Evolutionary conservation across 345 rosid genomes (phyloP).

Genomic region (Streptanthus diversifolius): DNA sequence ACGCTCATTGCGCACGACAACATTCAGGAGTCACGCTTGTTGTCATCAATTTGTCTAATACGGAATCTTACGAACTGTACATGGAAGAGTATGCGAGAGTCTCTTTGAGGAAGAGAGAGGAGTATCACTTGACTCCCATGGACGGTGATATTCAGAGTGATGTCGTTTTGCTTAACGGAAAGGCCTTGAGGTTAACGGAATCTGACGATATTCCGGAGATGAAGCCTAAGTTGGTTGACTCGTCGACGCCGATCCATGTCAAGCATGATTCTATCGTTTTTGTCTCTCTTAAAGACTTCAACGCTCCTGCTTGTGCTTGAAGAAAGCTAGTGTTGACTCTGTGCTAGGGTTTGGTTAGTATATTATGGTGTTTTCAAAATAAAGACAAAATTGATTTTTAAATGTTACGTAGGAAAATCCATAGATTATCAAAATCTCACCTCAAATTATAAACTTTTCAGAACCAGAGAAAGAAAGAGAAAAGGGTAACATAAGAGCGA

Average conservation of each 20-base stretch:
- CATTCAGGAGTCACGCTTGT: slow-evolving; percentile 49
- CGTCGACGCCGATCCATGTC: slow-evolving; percentile 34
- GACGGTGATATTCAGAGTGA: slow-evolving; percentile 57
- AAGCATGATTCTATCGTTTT: slow-evolving; percentile 44
- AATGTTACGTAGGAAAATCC: not conserved
- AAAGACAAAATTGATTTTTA: not conserved
- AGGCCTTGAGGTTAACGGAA: slow-evolving; percentile 42
- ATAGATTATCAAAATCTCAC: not conserved
- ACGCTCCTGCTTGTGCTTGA: slow-evolving; percentile 57
- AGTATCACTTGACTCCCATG: slow-evolving; percentile 59
- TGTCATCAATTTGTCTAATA: slow-evolving; percentile 50
- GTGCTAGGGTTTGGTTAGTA: not conserved
- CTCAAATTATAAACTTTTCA: not conserved
- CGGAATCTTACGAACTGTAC: slow-evolving; percentile 36
- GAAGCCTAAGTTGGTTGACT: slow-evolving; percentile 42
- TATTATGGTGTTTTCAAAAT: not conserved
- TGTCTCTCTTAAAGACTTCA: slow-evolving; percentile 40
- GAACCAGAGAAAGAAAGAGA: not conserved
- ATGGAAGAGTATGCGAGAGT: not conserved
- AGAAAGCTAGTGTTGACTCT: not conserved
- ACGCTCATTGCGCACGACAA: slow-evolving; percentile 54
- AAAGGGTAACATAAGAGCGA: not conserved
- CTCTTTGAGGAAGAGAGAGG: slow-evolving; percentile 36
- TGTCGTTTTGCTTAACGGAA: slow-evolving; percentile 50
- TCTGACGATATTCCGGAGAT: slow-evolving; percentile 42